Evolutionary conservation across 805 yeast species (phyloP).

Genomic region (Clavispora santaluciae): DNA sequence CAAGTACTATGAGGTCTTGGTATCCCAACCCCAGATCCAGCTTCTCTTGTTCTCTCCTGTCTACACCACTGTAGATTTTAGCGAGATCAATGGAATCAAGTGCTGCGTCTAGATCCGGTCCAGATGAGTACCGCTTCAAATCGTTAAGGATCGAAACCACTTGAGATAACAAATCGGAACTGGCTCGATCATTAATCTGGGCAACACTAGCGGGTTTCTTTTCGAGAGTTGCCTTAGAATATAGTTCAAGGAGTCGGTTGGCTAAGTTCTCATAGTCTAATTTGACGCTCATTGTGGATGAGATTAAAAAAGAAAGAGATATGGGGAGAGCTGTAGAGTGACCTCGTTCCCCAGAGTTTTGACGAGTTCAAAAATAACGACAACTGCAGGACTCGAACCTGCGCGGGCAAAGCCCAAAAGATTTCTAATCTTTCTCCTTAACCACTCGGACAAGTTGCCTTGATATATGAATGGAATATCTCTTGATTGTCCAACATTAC

Average conservation of each 20-base stretch:
- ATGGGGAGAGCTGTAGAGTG: too few relatives aligned
- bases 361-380: slow-evolving; percentile 38
- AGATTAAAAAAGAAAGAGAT: slow-evolving; percentile 46
- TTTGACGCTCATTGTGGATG: slow-evolving; percentile 4
- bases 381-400: slow-evolving; percentile 76
- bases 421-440: slow-evolving; percentile 74
- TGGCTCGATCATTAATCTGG: not conserved
- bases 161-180: not conserved
- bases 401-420: slow-evolving; percentile 77
- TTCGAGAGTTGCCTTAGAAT: not conserved
- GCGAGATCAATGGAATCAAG: slow-evolving; percentile 61
- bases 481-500: not conserved
- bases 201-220: not conserved
- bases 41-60: slow-evolving; percentile 33
- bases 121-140: not conserved
- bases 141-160: not conserved
- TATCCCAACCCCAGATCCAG: slow-evolving; percentile 16
- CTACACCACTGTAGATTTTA: slow-evolving; percentile 56
- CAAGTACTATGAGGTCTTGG: slow-evolving; percentile 34
- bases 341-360: not conserved
- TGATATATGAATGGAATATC: not conserved
- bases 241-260: slow-evolving; percentile 5
- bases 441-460: slow-evolving; percentile 70
- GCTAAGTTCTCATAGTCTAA: slow-evolving; percentile 9
- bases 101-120: slow-evolving; percentile 41